These are phyloP conservation scores for Xylona heveae DNA, from an alignment of 495 filamentous ascomycete species.

Conservation along the genomic window DNA sequence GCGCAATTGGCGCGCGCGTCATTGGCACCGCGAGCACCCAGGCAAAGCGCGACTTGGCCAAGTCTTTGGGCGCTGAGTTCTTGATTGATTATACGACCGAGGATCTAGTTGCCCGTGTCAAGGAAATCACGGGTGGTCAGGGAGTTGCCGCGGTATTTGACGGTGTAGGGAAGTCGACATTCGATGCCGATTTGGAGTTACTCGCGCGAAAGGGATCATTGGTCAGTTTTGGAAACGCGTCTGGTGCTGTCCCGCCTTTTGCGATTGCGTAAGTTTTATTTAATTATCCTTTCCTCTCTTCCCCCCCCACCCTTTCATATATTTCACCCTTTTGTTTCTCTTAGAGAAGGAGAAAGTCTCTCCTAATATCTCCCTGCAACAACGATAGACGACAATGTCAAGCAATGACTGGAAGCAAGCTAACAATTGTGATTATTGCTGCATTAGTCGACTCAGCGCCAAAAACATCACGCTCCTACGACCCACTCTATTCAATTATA, in stretches of 20 bases:
- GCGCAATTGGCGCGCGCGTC: constrained; percentile 47
- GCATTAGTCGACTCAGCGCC: constrained; percentile 27
- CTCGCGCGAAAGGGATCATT: constrained; percentile 68
- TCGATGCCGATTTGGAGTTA: constrained; percentile 61
- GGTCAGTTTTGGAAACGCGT: constrained; percentile 75
- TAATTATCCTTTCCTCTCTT: too few species aligned
- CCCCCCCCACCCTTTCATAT: too few species aligned
- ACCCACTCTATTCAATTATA: constrained; percentile 53
- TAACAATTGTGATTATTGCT: neutral
- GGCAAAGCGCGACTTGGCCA: constrained; percentile 53
- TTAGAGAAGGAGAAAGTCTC: neutral
- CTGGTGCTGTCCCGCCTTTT: constrained; percentile 60
- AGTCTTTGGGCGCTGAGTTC: constrained; percentile 43
- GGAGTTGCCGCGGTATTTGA: constrained; percentile 77
- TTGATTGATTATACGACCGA: constrained; percentile 52
- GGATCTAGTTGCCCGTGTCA: constrained; percentile 40
- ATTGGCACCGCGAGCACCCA: constrained; percentile 65
- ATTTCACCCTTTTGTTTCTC: neutral
- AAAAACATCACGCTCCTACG: constrained; percentile 71
- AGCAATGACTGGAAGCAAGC: too few species aligned
- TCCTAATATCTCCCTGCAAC: constrained; percentile 1
- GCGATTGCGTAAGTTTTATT: constrained; percentile 35
- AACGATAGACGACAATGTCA: too few species aligned
- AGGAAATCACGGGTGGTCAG: constrained; percentile 43
- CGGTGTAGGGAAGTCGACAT: constrained; percentile 71